Conservation (phyloP, 1,139 yeast species). For the Geotrichum candidum region DNA sequence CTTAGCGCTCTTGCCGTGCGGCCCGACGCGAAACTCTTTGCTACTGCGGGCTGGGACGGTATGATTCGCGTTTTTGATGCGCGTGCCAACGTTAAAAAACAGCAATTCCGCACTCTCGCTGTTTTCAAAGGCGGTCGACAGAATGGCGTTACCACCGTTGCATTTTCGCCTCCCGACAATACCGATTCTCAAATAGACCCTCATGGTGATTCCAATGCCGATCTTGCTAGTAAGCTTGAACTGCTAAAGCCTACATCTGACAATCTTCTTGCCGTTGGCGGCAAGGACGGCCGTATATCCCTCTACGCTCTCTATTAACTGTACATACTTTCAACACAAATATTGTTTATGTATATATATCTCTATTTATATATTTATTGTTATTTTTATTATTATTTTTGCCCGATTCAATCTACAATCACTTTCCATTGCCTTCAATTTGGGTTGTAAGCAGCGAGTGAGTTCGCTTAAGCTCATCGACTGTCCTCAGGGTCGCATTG, state of each 20-base stretch:
- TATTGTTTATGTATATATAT: conserved; percentile 26
- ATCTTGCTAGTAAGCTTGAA: conserved; percentile 12
- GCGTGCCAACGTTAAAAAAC: neutral
- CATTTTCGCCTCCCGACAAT: conserved; percentile 22
- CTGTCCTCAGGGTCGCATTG: conserved; percentile 8
- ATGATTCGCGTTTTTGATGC: conserved; percentile 31
- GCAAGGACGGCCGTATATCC: conserved; percentile 37
- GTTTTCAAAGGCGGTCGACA: conserved; percentile 31
- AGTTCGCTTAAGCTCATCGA: neutral
- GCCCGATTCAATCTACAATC: neutral
- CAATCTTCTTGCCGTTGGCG: conserved; percentile 36
- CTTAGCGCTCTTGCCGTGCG: conserved; percentile 29
- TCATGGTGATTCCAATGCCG: neutral
- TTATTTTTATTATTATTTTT: neutral
- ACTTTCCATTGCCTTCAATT: neutral
- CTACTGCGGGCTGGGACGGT: conserved; percentile 41
- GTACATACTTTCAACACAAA: neutral
- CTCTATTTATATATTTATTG: neutral
- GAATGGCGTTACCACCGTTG: conserved; percentile 28
- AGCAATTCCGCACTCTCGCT: conserved; percentile 27
- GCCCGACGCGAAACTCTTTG: conserved; percentile 30
- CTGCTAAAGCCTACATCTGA: conserved; percentile 5
- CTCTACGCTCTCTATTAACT: conserved; percentile 30
- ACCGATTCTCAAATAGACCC: neutral
- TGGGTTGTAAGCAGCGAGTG: neutral